These are phyloP conservation scores for Hyaloscypha hepaticicola DNA, from an alignment of 495 filamentous ascomycete genomes.

Conservation along the genomic window DNA sequence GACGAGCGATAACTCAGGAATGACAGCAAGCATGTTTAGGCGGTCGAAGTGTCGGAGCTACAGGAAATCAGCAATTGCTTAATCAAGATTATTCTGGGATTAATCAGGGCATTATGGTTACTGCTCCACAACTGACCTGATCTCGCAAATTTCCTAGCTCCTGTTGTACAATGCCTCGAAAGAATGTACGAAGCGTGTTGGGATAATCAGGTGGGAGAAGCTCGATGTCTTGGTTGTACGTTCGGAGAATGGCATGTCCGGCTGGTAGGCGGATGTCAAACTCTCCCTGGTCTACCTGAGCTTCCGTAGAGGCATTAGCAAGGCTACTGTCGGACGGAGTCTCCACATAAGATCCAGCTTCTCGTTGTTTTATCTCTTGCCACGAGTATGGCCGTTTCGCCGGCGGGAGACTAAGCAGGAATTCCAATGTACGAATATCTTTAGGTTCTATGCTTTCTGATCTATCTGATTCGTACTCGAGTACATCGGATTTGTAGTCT, in stretches of 20 bases:
- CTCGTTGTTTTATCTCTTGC: background rate
- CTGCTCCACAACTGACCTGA: background rate
- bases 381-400: background rate
- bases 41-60: constrained; percentile 47
- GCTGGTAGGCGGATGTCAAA: background rate
- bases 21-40: constrained; percentile 71
- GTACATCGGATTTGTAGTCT: background rate
- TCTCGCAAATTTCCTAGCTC: background rate
- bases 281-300: background rate
- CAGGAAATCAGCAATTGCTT: too few species aligned
- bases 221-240: constrained; percentile 57
- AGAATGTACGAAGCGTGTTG: background rate
- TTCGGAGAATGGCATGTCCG: constrained; percentile 50
- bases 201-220: constrained; percentile 44
- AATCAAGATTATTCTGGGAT: too few species aligned
- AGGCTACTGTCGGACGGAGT: background rate
- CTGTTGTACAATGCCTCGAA: background rate
- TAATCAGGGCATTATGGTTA: background rate
- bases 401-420: background rate
- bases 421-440: background rate
- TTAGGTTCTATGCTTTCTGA: too few species aligned
- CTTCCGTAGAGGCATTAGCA: background rate
- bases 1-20: constrained; percentile 78
- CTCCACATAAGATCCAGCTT: background rate
- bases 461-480: too few species aligned